phyloP scores from a whole-genome alignment of 2,329 filamentous ascomycete genomes.

The Scedosporium aurantiacum region DNA sequence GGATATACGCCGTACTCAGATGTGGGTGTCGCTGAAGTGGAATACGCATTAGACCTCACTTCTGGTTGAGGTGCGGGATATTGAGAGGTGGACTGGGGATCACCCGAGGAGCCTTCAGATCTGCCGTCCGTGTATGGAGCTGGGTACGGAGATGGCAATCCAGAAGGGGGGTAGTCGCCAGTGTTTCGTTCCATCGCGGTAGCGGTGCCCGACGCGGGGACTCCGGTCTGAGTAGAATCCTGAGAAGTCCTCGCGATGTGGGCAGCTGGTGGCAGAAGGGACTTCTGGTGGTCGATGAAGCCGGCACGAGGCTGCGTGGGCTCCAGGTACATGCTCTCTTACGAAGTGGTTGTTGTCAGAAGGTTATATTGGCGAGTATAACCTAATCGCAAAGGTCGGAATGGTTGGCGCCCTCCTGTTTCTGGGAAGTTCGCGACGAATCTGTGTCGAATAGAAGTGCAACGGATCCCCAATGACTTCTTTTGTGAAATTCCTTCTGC shows the following conservation, averaged over 20 bases:
- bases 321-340: constrained; percentile 23
- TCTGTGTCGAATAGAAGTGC: no score
- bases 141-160: constrained; percentile 67
- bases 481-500: no score
- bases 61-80: constrained; percentile 70
- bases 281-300: constrained; percentile 4
- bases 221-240: constrained; percentile 12
- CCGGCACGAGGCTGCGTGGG: constrained; percentile 20
- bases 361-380: constrained; percentile 9
- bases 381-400: background rate
- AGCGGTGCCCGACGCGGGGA: background rate
- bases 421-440: background rate
- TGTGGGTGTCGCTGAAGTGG: constrained; percentile 70
- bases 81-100: constrained; percentile 87
- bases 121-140: constrained; percentile 55
- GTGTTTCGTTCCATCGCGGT: constrained; percentile 48
- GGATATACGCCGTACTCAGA: constrained; percentile 81
- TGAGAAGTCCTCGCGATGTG: constrained; percentile 9
- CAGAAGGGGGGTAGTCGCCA: constrained; percentile 75
- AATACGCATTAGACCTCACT: constrained; percentile 59
- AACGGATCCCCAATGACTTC: no score
- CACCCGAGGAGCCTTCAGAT: constrained; percentile 81
- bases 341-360: constrained; percentile 18
- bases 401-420: background rate
- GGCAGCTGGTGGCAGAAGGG: background rate